Conservation (phyloP, 805 yeast genomes). For the Schwanniomyces sp. region DNA sequence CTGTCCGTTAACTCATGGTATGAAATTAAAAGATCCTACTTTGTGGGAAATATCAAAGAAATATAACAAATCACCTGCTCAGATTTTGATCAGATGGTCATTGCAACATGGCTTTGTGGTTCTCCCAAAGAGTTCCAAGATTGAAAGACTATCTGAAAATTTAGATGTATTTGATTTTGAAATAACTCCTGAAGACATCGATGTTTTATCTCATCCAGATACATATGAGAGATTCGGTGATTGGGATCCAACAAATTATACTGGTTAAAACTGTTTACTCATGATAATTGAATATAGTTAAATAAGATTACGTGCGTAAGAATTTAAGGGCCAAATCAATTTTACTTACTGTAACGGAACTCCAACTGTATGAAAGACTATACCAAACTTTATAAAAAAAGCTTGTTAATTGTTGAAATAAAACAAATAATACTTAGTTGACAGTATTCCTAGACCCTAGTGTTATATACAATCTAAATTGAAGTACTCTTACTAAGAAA, state of each 20-base stretch:
- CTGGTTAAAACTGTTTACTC: neutral
- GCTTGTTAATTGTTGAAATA: too few species aligned
- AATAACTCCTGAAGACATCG: conserved; percentile 24
- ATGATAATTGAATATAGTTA: too few species aligned
- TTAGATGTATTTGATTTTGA: conserved; percentile 24
- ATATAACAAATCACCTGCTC: conserved; percentile 43
- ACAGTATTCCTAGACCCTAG: too few species aligned
- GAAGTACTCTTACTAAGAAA: too few species aligned
- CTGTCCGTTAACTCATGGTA: conserved; percentile 40
- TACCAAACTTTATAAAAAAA: too few species aligned
- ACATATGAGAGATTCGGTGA: neutral
- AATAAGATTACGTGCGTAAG: too few species aligned
- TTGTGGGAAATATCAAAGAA: conserved; percentile 25
- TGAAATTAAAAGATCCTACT: conserved; percentile 22
- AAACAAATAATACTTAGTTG: too few species aligned
- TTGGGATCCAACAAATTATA: neutral
- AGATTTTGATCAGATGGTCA: conserved; percentile 49
- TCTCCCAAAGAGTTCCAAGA: conserved; percentile 31
- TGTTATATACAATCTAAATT: too few species aligned
- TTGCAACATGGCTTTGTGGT: conserved; percentile 46
- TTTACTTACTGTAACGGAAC: too few species aligned
- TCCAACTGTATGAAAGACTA: too few species aligned
- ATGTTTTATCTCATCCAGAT: conserved; percentile 25
- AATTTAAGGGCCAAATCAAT: too few species aligned
- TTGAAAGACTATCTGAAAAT: conserved; percentile 21